Evolutionary conservation across 176 grass and related monocot genomes (phyloP).

Genomic region (Cenchrus americanus): DNA sequence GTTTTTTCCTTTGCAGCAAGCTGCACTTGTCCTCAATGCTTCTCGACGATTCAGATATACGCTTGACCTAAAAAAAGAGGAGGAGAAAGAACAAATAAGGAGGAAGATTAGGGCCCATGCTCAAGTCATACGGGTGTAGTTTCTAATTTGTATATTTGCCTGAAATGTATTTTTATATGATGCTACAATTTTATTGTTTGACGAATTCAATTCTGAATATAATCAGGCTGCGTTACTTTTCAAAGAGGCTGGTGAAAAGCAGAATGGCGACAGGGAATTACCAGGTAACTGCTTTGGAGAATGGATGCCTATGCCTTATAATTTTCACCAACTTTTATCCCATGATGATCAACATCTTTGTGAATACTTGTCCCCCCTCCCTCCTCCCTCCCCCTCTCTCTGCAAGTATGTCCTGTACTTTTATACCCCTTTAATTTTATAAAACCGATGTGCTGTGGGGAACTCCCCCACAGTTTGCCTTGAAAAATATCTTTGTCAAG

Average conservation of each 20-base stretch:
- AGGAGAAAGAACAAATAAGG: conserved; percentile 85
- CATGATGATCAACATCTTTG: neutral
- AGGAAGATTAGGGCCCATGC: conserved; percentile 92
- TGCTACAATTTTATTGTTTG: conserved; percentile 22
- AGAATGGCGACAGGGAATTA: conserved; percentile 34
- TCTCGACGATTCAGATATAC: conserved; percentile 98
- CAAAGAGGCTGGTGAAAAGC: conserved; percentile 82
- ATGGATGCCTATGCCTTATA: neutral
- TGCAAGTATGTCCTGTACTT: no score
- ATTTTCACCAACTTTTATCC: conserved; percentile 8
- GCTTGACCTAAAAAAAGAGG: conserved; percentile 81
- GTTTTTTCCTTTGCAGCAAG: conserved; percentile 65
- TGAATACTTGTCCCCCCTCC: no score
- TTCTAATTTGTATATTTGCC: conserved; percentile 39
- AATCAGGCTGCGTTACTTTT: conserved; percentile 93
- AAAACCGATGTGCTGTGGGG: no score
- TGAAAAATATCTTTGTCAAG: neutral
- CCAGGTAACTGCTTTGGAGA: conserved; percentile 51
- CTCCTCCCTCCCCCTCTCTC: no score
- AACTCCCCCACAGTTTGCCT: no score
- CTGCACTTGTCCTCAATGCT: conserved; percentile 93
- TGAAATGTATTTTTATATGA: conserved; percentile 3
- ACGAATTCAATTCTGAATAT: conserved; percentile 39
- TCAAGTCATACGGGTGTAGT: conserved; percentile 94
- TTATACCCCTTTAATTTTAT: no score